Evolutionary conservation across 805 yeast genomes (phyloP).

Genomic region (Scheffersomyces amazonensis): DNA sequence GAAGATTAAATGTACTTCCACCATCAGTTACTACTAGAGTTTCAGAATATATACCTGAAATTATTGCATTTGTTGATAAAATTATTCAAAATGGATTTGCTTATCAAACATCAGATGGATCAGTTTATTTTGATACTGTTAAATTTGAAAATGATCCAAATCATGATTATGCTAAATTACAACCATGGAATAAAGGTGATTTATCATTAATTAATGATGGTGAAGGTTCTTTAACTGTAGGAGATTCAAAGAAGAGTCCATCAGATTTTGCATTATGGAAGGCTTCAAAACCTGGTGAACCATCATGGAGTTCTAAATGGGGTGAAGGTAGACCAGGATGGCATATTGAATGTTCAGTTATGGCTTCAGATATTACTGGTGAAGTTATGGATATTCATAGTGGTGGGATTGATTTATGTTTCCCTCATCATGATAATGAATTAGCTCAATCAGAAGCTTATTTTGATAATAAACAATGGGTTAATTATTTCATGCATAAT

Average conservation of each 20-base stretch:
- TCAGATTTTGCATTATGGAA: conserved; percentile 98
- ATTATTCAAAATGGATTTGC: conserved; percentile 83
- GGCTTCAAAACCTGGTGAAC: conserved; percentile 95
- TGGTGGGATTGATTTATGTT: conserved; percentile 96
- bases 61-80: conserved; percentile 69
- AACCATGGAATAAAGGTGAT: conserved; percentile 97
- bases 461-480: conserved; percentile 90
- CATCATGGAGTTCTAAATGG: conserved; percentile 94
- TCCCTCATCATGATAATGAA: conserved; percentile 99
- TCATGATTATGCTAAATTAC: conserved; percentile 92
- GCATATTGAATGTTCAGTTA: conserved; percentile 99
- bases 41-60: conserved; percentile 93
- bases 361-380: conserved; percentile 92
- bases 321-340: conserved; percentile 98
- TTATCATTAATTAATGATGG: conserved; percentile 86
- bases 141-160: conserved; percentile 67
- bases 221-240: conserved; percentile 75
- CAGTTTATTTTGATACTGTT: conserved; percentile 92
- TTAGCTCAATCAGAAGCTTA: conserved; percentile 96
- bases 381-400: conserved; percentile 87
- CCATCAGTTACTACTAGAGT: conserved; percentile 90
- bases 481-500: conserved; percentile 92
- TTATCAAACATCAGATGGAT: conserved; percentile 79
- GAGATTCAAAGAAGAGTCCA: conserved; percentile 62
- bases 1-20: conserved; percentile 74